phyloP scores from a whole-genome alignment of 768 basidiomycete species.

The Harrya chromipes region DNA sequence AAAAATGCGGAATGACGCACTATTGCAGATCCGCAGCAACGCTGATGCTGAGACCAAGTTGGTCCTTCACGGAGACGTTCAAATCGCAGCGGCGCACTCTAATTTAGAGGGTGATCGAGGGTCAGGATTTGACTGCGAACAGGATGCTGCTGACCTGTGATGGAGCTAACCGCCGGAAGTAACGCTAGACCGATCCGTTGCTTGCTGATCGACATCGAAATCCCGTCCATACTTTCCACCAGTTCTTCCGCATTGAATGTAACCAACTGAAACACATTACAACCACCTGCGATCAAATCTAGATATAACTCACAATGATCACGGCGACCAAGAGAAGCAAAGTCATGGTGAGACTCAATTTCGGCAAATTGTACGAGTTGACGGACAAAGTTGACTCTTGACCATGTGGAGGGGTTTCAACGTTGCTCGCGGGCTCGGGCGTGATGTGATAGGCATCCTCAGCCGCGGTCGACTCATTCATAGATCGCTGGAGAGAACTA shows the following conservation, averaged over 20 bases:
- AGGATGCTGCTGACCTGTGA: slow-evolving; percentile 53
- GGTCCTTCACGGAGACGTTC: slow-evolving; percentile 83
- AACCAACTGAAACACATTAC: slow-evolving; percentile 37
- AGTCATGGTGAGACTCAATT: slow-evolving; percentile 57
- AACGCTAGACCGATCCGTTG: slow-evolving; percentile 90
- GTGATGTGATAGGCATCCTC: slow-evolving; percentile 1
- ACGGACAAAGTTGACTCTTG: slow-evolving; percentile 13
- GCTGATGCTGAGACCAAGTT: slow-evolving; percentile 78
- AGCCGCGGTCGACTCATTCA: slow-evolving; percentile 11
- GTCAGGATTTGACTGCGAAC: not conserved
- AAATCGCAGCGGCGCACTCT: slow-evolving; percentile 91
- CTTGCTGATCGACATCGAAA: slow-evolving; percentile 69
- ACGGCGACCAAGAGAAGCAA: slow-evolving; percentile 53
- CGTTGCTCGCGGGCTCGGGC: slow-evolving; percentile 12
- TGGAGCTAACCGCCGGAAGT: slow-evolving; percentile 80
- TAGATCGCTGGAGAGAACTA: slow-evolving; percentile 12
- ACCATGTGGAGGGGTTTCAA: slow-evolving; percentile 12
- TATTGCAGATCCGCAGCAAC: slow-evolving; percentile 81
- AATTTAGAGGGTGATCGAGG: not conserved
- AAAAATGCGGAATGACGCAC: slow-evolving; percentile 38
- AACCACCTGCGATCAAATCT: not conserved
- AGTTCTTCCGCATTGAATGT: slow-evolving; percentile 68
- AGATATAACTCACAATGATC: slow-evolving; percentile 51
- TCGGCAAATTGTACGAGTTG: slow-evolving; percentile 44
- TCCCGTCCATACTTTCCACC: slow-evolving; percentile 80